These are phyloP conservation scores for Colletotrichum lentis DNA, from an alignment of 2,329 filamentous ascomycete genomes.

Conservation along the genomic window DNA sequence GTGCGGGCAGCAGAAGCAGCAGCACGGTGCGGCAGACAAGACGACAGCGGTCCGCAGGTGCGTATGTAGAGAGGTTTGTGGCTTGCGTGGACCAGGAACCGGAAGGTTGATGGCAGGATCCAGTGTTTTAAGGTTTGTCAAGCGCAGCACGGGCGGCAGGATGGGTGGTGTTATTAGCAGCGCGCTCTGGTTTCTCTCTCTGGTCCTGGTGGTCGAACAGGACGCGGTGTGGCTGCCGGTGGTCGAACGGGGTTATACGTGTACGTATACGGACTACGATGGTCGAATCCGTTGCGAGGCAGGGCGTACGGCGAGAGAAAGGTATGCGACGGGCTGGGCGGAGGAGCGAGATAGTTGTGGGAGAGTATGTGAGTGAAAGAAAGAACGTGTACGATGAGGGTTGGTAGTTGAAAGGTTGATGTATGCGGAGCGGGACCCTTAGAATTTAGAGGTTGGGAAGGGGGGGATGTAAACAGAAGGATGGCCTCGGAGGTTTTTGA, in stretches of 20 bases:
- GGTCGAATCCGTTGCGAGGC: neutral
- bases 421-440: constrained; percentile 14
- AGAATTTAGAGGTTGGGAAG: constrained; percentile 11
- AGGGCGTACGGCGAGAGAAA: neutral
- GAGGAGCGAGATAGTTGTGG: neutral
- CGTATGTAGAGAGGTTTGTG: constrained; percentile 20
- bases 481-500: constrained; percentile 37
- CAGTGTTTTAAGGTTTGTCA: constrained; percentile 34
- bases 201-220: neutral
- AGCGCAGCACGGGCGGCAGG: constrained; percentile 24
- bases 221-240: constrained; percentile 3
- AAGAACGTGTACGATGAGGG: neutral
- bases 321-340: too few relatives aligned
- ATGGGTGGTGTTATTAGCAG: constrained; percentile 3
- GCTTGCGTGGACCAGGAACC: constrained; percentile 30
- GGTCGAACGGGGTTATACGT: neutral
- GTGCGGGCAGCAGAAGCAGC: constrained; percentile 8
- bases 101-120: constrained; percentile 10
- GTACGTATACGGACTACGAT: neutral
- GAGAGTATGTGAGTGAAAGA: neutral
- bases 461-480: constrained; percentile 8
- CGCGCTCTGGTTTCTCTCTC: constrained; percentile 4
- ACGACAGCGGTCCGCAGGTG: constrained; percentile 5
- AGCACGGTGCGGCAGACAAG: neutral
- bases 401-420: constrained; percentile 11